Evolutionary conservation across 176 grass and related monocot genomes (phyloP).

Genomic region (Bonia amplexicaulis): DNA sequence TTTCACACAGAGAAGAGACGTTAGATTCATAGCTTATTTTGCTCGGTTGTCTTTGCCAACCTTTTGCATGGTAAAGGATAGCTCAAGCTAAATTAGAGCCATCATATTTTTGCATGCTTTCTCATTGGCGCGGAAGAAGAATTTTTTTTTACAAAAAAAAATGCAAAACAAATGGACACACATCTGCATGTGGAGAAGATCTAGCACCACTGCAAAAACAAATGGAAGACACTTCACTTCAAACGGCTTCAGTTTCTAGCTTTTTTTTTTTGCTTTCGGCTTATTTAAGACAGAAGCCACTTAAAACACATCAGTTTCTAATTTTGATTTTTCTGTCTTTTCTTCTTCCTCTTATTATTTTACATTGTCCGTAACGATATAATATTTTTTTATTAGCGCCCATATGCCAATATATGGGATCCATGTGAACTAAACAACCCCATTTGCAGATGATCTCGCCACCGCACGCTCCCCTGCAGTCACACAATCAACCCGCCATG

Average conservation of each 20-base stretch:
- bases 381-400: not conserved
- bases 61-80: not conserved
- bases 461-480: not conserved
- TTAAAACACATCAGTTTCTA: no score
- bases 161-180: not conserved
- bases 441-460: not conserved
- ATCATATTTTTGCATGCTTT: not conserved
- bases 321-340: no score
- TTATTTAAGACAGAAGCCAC: no score
- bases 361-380: no score
- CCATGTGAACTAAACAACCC: not conserved
- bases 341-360: no score
- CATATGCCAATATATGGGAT: conserved; percentile 4
- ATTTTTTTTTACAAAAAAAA: not conserved
- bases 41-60: not conserved
- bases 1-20: not conserved
- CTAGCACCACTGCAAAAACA: not conserved
- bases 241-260: no score
- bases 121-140: not conserved
- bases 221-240: no score
- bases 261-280: no score
- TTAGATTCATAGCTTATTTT: not conserved
- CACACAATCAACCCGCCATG: not conserved
- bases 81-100: conserved; percentile 2
- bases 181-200: not conserved